These are phyloP conservation scores for Clavispora santaluciae DNA, from an alignment of 805 yeast genomes.

Conservation along the genomic window DNA sequence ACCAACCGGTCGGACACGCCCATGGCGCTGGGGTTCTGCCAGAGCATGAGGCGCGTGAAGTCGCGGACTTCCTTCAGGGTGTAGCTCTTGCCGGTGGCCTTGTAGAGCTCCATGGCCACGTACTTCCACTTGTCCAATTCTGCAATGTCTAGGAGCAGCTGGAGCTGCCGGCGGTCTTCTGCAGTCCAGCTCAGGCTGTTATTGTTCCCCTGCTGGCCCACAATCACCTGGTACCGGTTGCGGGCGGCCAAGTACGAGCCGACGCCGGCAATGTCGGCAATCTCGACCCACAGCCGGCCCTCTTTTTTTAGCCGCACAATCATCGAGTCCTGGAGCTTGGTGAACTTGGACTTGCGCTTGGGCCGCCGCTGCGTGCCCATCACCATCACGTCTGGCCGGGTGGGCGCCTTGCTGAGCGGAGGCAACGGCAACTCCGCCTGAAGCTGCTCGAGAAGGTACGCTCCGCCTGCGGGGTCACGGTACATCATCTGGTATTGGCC, in stretches of 20 bases:
- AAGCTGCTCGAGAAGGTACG: slow-evolving; percentile 22
- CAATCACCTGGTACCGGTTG: slow-evolving; percentile 72
- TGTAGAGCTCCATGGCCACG: slow-evolving; percentile 57
- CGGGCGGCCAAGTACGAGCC: slow-evolving; percentile 70
- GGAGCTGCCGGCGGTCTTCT: slow-evolving; percentile 50
- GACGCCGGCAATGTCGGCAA: slow-evolving; percentile 59
- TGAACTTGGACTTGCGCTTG: slow-evolving; percentile 63
- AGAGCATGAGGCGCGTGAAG: slow-evolving; percentile 48
- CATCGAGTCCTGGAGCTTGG: slow-evolving; percentile 61
- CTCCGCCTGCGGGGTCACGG: slow-evolving; percentile 20
- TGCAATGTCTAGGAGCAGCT: slow-evolving; percentile 37
- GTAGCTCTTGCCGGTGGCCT: slow-evolving; percentile 47
- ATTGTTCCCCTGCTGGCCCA: slow-evolving; percentile 76
- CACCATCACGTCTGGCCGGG: slow-evolving; percentile 39
- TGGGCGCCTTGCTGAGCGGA: slow-evolving; percentile 40
- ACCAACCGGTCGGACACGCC: slow-evolving; percentile 49
- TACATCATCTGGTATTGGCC: background rate
- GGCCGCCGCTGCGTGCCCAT: slow-evolving; percentile 45
- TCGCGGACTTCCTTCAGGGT: slow-evolving; percentile 53
- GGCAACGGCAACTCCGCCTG: slow-evolving; percentile 42
- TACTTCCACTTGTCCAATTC: slow-evolving; percentile 30
- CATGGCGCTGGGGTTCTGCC: slow-evolving; percentile 51
- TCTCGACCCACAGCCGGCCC: slow-evolving; percentile 70
- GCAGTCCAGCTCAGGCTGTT: slow-evolving; percentile 60
- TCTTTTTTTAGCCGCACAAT: slow-evolving; percentile 56